A percentile compares a stretch with the other conserved stretches of the same genome.
Conservation (phyloP, 768 basidiomycete species). For the Amanita muscaria region DNA sequence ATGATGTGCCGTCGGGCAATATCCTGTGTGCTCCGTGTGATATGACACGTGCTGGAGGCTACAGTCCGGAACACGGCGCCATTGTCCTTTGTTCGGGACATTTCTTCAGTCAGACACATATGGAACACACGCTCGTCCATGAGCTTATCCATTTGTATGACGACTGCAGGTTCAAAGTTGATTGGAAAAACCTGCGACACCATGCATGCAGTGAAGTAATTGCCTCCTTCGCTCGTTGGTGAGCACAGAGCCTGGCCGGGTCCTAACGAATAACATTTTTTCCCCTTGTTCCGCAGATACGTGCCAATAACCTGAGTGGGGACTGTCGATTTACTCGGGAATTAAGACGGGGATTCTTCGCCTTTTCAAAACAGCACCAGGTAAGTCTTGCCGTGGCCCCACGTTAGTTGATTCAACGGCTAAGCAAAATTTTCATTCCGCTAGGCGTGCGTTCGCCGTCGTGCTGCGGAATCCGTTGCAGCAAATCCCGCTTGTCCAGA, state of each 20-base stretch:
- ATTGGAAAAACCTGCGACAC: slow-evolving; percentile 85
- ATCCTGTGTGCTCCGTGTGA: slow-evolving; percentile 85
- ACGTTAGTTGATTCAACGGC: neutral
- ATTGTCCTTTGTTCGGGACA: slow-evolving; percentile 82
- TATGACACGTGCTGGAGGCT: slow-evolving; percentile 65
- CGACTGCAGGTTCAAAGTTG: slow-evolving; percentile 88
- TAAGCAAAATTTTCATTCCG: neutral
- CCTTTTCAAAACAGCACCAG: slow-evolving; percentile 93
- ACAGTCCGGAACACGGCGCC: slow-evolving; percentile 66
- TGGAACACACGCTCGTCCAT: slow-evolving; percentile 91
- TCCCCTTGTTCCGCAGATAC: slow-evolving; percentile 50
- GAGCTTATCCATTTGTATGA: slow-evolving; percentile 96
- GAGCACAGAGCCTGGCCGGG: neutral
- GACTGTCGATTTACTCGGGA: slow-evolving; percentile 88
- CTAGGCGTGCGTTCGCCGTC: slow-evolving; percentile 83
- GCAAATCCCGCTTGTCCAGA: slow-evolving; percentile 77
- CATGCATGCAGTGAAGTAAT: slow-evolving; percentile 96
- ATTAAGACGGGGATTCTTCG: slow-evolving; percentile 61
- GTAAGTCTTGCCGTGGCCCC: slow-evolving; percentile 29
- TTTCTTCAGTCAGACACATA: slow-evolving; percentile 72
- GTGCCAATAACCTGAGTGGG: slow-evolving; percentile 88
- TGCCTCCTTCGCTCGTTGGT: slow-evolving; percentile 10
- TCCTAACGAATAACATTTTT: slow-evolving; percentile 5
- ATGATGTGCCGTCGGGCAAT: slow-evolving; percentile 59
- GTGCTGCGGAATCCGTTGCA: slow-evolving; percentile 75